Evolutionary conservation across 2,329 filamentous ascomycete species (phyloP).

Genomic region (Phaeosphaeriaceae sp.): DNA sequence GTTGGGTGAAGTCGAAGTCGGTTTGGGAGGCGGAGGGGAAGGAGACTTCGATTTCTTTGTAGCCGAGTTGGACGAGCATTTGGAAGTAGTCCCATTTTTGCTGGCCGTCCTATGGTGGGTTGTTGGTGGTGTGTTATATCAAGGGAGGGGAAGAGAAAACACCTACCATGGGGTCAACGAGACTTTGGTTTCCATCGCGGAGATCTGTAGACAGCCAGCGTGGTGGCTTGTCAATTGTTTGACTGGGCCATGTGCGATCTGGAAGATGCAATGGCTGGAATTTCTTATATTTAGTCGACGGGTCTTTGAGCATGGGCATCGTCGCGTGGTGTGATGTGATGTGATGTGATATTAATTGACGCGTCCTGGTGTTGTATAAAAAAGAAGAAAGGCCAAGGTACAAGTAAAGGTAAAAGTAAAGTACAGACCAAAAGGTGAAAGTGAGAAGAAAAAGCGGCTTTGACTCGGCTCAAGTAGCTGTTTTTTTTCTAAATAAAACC

Average conservation of each 20-base stretch:
- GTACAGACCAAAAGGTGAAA: neutral
- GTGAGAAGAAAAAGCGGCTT: no score
- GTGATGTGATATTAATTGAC: no score
- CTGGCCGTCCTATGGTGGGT: slow-evolving; percentile 74
- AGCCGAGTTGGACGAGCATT: slow-evolving; percentile 89
- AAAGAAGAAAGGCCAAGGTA: neutral
- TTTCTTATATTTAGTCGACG: slow-evolving; percentile 76
- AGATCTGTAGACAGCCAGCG: slow-evolving; percentile 90
- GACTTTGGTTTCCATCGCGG: slow-evolving; percentile 91
- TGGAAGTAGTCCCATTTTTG: slow-evolving; percentile 96
- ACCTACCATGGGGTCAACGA: slow-evolving; percentile 88
- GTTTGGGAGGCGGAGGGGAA: slow-evolving; percentile 94
- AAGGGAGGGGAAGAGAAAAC: neutral
- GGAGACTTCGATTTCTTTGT: slow-evolving; percentile 97
- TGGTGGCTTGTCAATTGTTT: slow-evolving; percentile 81
- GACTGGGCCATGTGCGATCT: slow-evolving; percentile 82
- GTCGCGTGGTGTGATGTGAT: slow-evolving; percentile 10
- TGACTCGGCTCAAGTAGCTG: neutral
- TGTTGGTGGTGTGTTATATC: slow-evolving; percentile 15
- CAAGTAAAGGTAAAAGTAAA: neutral
- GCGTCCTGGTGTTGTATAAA: no score
- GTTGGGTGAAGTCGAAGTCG: slow-evolving; percentile 93
- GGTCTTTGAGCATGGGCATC: slow-evolving; percentile 69
- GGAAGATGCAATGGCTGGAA: slow-evolving; percentile 72
- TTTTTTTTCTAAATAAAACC: no score